Base-by-base conservation (phyloP, 495 filamentous ascomycete species). In the Podospora appendiculata region DNA sequence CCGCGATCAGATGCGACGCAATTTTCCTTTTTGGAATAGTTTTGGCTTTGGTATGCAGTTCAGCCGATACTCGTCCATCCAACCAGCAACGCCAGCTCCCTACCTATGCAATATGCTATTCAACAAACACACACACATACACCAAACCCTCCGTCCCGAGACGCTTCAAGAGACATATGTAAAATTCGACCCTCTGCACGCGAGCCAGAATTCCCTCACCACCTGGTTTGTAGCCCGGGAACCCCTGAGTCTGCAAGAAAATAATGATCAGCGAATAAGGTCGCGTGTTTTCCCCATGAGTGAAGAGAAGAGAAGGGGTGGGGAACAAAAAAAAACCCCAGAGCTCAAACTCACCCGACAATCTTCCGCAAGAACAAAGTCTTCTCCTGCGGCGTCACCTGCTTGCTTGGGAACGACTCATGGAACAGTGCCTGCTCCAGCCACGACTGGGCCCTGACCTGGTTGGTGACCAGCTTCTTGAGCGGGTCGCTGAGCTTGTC, bases 401-500 rank as follows among this genome's bases (percentile, higher is more conserved):
- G 80, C 8, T 75, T 70, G n/a, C 80, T 83, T 0, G 85, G 81
- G 54, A 88, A 82, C 0, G 61, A 67, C 6, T 73, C 64, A 50
- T 67, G 68, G 32, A 70, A 53, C 32, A 89, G 57, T 13, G 84
- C 84, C 8, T 62, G 61, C 35, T 80, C 69, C 8, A 89, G 66
- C 86, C 86, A 89, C 6, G 51, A 58, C 61, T 78, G 80, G 5
- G 83, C 75, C 14, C 65, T 63, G n/a, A 78, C 72, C 16, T 89
- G 81, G 34, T 79, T 74, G 50, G 80, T 78, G 3, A 95, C 73
- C 3, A 93, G 69, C 56, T 84, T 87, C 68, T 88, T 87, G 14
- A 96, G 75, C 32, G 87, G 88, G 43, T 92, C 87, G 51, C 76
- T 80, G 6, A 95, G 73, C 55, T 75, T 80, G 46, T 89, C 85